Base-by-base conservation (phyloP, 163 green algal species). In the Volvox carteri region DNA sequence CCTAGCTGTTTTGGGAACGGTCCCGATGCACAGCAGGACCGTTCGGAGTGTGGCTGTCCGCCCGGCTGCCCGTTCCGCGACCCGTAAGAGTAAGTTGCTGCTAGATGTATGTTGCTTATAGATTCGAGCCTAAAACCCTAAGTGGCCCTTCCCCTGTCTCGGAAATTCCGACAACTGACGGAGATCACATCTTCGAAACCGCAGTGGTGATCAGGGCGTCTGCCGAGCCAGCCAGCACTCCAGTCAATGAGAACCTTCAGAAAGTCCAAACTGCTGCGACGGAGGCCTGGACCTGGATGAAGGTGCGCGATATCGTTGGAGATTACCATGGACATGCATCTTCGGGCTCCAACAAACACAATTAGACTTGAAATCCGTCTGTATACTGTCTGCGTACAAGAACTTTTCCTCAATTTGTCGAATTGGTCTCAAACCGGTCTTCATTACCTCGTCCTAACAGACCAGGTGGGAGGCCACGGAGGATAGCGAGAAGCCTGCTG, bases 401-500 rank as follows among this genome's bases (percentile, higher is more conserved):
- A n/a, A n/a, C n/a, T n/a, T n/a, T n/a, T n/a, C n/a, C n/a, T n/a
- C n/a, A n/a, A n/a, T n/a, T n/a, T n/a, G n/a, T n/a, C n/a, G n/a
- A 7, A 28, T 65, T 65, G 28, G 5, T 65, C 54, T 65, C 16
- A 16, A 58, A 25, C 12, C 50, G 12, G 50, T 16, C 16, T 58
- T 58, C 50, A 12, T 58, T 58, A 12, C 12, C 12, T 58, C 16
- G 60, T 73, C 8, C 30, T 18, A 19, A 4, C 80, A 87, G 81
- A 65, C 68, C 23, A 80, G 73, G 67, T 88, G 83, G 83, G 37
- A 73, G 23, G 37, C 83, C 23, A 88, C 83, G 12, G 67, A 81
- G 67, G 67, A 81, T 37, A 88, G 68, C 52, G 83, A 88, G 83
- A 88, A 88, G 67, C 83, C 83, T 1, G 83, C 83, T 3, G 83